Base-by-base conservation (phyloP, 495 filamentous ascomycete species). In the Trichoderma orchidacearum region DNA sequence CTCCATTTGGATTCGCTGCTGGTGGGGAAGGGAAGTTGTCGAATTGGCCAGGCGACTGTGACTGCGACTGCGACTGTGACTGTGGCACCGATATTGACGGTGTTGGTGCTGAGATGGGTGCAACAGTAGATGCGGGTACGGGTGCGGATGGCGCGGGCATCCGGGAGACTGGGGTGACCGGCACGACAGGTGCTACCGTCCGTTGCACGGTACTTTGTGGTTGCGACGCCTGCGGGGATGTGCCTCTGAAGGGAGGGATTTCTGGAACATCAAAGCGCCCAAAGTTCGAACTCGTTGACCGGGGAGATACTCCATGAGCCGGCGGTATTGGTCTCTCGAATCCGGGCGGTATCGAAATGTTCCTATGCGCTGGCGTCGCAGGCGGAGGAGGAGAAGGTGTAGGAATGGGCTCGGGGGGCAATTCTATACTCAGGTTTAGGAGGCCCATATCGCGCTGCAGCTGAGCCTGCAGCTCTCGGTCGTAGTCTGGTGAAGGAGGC, bases 381-480 rank as follows among this genome's bases (percentile, higher is more conserved):
- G 29, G 48, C 0, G 41, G 41, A 2, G 41, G 41, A 3, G 41
- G 41, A 11, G 41, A 48, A 23, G 41, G 41, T 27, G 41, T 48
- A 25, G 41, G 41, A 4, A 27, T 23, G 15, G 41, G 41, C 1
- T 48, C 41, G 21, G 41, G n/a, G n/a, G n/a, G 41, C 8, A 48
- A 17, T 4, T 48, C 41, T 48, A 48, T 48, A 56, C 35, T 67
- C 13, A 70, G 56, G 36, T 64, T 70, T 59, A 86, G 70, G 48
- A 72, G 75, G 13, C 72, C 70, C 72, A 87, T 73, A 48, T 84
- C 82, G 58, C 75, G 71, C 29, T 78, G 79, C 23, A 87, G 63
- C 59, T 84, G 77, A 30, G 81, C 77, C 57, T 80, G 82, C 18
- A 81, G 60, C 18, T 77, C 78, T 56, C 72, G 75, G 58, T 83